These are phyloP conservation scores for Arachnopeziza araneosa DNA, from an alignment of 2,329 filamentous ascomycete genomes.

Conservation along the genomic window DNA sequence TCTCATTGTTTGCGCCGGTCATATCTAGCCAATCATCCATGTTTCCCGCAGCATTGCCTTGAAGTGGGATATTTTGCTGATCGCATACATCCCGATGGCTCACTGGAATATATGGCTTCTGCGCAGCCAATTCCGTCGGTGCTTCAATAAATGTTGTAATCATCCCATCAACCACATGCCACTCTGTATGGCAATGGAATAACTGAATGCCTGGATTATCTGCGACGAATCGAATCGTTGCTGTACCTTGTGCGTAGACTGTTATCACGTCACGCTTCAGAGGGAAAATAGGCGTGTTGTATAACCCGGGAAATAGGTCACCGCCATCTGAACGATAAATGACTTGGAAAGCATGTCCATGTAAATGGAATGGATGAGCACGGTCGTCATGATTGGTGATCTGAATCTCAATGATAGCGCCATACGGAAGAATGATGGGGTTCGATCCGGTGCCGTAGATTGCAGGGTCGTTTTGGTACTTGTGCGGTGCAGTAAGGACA, in stretches of 20 bases:
- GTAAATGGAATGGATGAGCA: constrained; percentile 14
- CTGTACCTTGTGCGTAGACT: constrained; percentile 57
- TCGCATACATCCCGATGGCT: constrained; percentile 7
- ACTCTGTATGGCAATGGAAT: constrained; percentile 60
- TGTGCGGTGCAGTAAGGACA: constrained; percentile 50
- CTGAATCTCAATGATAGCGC: constrained; percentile 52
- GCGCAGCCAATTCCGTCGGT: constrained; percentile 3
- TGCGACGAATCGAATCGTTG: constrained; percentile 58
- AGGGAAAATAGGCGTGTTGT: constrained; percentile 36
- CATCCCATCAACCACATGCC: constrained; percentile 28
- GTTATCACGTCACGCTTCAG: constrained; percentile 59
- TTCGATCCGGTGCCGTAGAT: constrained; percentile 59
- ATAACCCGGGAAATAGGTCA: constrained; percentile 2
- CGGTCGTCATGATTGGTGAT: constrained; percentile 13
- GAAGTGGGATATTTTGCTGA: constrained; percentile 1
- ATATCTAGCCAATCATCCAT: constrained; percentile 8
- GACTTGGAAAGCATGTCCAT: constrained; percentile 14
- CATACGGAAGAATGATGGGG: constrained; percentile 58
- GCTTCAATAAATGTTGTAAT: constrained; percentile 28
- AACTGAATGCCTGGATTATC: constrained; percentile 64
- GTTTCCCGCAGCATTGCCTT: constrained; percentile 13
- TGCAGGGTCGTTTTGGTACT: constrained; percentile 40
- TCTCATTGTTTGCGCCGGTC: constrained; percentile 2
- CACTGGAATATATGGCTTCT: constrained; percentile 7
- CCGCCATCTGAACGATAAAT: constrained; percentile 4